phyloP scores from a whole-genome alignment of 139 green algal species.

The Limnomonas spitsbergensis region DNA sequence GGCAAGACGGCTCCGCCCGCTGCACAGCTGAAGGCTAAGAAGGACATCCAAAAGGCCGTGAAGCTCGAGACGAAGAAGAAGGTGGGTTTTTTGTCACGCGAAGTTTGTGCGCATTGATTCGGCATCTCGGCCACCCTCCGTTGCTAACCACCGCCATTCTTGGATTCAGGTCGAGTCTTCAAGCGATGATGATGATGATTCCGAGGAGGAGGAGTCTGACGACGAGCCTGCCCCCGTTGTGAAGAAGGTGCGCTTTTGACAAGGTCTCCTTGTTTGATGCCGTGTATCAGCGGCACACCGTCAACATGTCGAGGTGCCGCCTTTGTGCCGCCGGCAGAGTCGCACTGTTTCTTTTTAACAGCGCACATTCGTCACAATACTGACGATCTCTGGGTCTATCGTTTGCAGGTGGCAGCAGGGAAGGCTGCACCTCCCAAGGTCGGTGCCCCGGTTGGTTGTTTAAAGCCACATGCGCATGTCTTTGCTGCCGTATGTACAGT shows the following conservation, averaged over 20 bases:
- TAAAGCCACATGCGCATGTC: no score
- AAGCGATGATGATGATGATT: conserved; percentile 26
- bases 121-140: no score
- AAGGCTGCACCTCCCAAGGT: no score
- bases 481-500: no score
- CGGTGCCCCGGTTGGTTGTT: no score
- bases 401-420: no score
- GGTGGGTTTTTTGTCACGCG: not conserved
- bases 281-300: not conserved
- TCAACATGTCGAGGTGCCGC: no score
- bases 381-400: no score
- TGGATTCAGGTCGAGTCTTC: not conserved
- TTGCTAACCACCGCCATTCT: no score
- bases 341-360: no score
- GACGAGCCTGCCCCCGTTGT: conserved; percentile 14
- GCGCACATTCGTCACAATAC: no score
- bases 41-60: conserved; percentile 28
- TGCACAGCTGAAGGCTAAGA: conserved; percentile 20
- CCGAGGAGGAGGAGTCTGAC: conserved; percentile 26
- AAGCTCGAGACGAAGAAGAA: conserved; percentile 35
- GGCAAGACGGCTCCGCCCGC: conserved; percentile 1
- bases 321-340: no score
- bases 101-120: not conserved
- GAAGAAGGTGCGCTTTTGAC: conserved; percentile 28
- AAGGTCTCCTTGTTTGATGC: not conserved